Base-by-base conservation (phyloP, 2,329 filamentous ascomycete genomes). In the Ilyonectria robusta region DNA sequence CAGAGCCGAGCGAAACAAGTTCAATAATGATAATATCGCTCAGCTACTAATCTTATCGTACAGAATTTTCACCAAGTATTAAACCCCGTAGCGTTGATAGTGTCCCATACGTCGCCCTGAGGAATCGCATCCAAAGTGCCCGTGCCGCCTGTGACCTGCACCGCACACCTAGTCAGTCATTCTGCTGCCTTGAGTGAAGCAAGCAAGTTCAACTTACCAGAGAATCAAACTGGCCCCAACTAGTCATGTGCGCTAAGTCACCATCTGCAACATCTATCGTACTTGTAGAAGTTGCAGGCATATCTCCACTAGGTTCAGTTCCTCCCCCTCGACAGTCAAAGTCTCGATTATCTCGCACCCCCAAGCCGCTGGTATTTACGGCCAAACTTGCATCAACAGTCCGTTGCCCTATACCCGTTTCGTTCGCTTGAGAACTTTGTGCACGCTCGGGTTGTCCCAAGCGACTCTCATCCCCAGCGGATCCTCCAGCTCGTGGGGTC, bases 181-280 rank as follows among this genome's bases (percentile, higher is more conserved):
- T 10, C 13, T 21, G 3, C 17, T 10, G 4, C 0, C 1, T 9
- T 7, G 23, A 13, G 21, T 21, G 13, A 19, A 40, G 15, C 2
- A 13, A 40, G 37, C 4, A 59, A 56, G 5, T 59, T 47, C 10
- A 13, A 55, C 66, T 59, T 46, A 69, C 68, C 9, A 70, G 26
- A 11, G 68, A 70, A 26, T 70, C 68, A n/a, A 70, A 77, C 19
- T 77, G 73, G 2, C 70, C 73, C 75, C 75, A 77, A 6, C 73
- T 68, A 5, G 69, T 64, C 51, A 75, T 61, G 5, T 71, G 68
- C 15, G 51, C 53, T 19, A 56, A 33, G 6, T 26, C 29, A 8
- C 23, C 59, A 42, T 59, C 56, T 6, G 50, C 37, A n/a, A 44
- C 5, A 3, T 66, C 59, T 15, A 71, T 66, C 7, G 53, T 59